phyloP scores from a whole-genome alignment of 768 basidiomycete genomes.

The Trametes punicea region DNA sequence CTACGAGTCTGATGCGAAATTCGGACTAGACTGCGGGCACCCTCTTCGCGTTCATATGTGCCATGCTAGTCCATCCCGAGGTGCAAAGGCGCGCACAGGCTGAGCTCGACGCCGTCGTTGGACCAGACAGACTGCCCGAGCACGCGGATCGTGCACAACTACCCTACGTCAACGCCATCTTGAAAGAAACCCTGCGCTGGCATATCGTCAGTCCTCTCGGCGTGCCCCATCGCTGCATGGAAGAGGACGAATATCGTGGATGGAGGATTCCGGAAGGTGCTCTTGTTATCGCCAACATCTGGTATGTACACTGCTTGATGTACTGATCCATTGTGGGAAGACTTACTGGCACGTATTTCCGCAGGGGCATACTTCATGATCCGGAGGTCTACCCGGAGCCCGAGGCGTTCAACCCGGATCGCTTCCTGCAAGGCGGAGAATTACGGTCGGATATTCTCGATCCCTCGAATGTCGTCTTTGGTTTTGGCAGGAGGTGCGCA shows the following conservation, averaged over 20 bases:
- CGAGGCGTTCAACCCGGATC: constrained; percentile 45
- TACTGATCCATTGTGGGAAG: background rate
- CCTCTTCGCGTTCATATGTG: constrained; percentile 2
- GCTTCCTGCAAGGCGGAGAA: constrained; percentile 35
- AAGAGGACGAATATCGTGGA: constrained; percentile 40
- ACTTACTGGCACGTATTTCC: too few species aligned
- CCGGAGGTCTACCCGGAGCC: constrained; percentile 45
- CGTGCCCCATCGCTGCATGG: constrained; percentile 30
- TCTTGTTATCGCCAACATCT: constrained; percentile 12
- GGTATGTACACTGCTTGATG: background rate
- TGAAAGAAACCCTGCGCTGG: constrained; percentile 18
- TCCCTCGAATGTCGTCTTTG: constrained; percentile 24
- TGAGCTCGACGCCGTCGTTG: constrained; percentile 20
- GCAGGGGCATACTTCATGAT: constrained; percentile 51
- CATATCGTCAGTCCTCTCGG: constrained; percentile 8
- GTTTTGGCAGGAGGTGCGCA: constrained; percentile 24
- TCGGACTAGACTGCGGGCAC: background rate
- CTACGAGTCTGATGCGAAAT: background rate
- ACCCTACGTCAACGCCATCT: constrained; percentile 12
- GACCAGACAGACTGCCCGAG: constrained; percentile 11
- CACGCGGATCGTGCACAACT: constrained; percentile 13
- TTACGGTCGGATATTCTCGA: constrained; percentile 4
- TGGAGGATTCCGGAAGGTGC: constrained; percentile 36
- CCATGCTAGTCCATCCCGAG: constrained; percentile 4
- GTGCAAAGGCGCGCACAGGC: constrained; percentile 9